Conservation (phyloP, 768 basidiomycete genomes). For the Xerocomus spinulosus region DNA sequence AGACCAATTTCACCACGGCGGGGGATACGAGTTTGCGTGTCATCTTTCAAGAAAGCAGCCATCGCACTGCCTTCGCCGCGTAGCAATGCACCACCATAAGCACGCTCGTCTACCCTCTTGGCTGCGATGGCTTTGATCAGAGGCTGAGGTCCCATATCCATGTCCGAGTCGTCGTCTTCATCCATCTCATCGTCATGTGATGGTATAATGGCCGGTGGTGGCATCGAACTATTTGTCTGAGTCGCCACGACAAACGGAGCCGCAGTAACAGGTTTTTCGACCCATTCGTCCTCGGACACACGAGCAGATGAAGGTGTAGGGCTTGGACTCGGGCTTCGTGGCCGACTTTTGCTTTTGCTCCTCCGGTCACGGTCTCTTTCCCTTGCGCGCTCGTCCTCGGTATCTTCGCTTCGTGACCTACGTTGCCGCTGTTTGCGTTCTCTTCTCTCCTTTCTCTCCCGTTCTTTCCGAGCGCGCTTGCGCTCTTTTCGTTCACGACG, state of each 20-base stretch:
- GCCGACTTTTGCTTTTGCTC: conserved; percentile 33
- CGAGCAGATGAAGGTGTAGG: conserved; percentile 28
- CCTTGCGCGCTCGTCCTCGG: conserved; percentile 32
- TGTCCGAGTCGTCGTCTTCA: conserved; percentile 48
- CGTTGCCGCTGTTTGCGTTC: conserved; percentile 35
- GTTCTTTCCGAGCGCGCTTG: conserved; percentile 50
- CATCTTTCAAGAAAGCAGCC: conserved; percentile 92
- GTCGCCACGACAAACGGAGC: conserved; percentile 25
- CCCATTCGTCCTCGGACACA: conserved; percentile 56
- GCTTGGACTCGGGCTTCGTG: conserved; percentile 31
- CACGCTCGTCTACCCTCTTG: conserved; percentile 70
- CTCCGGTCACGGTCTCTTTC: conserved; percentile 22
- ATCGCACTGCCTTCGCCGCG: conserved; percentile 97
- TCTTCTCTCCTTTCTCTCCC: conserved; percentile 40
- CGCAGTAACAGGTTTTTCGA: conserved; percentile 47
- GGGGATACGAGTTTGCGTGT: conserved; percentile 82
- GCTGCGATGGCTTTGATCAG: conserved; percentile 37
- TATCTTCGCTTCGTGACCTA: conserved; percentile 34
- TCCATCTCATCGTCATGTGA: conserved; percentile 15
- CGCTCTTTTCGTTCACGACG: conserved; percentile 57
- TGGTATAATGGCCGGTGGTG: conserved; percentile 20
- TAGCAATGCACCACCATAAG: conserved; percentile 85
- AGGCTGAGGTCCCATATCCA: conserved; percentile 81
- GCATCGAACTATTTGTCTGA: conserved; percentile 20
- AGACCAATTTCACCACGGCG: conserved; percentile 98